phyloP scores from a whole-genome alignment of 331 rosid genomes.

The Quercus phellos region DNA sequence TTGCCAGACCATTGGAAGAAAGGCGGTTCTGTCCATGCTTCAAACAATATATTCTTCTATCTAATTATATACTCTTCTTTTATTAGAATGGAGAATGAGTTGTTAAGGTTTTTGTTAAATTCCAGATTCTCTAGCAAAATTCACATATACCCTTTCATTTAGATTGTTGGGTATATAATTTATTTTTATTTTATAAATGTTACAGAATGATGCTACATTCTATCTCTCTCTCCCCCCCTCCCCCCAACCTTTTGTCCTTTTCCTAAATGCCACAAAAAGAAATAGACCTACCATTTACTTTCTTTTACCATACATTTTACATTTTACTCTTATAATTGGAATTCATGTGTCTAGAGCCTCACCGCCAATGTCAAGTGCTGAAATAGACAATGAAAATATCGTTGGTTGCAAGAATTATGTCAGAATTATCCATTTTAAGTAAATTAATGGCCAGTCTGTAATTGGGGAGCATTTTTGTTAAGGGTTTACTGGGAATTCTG shows the following conservation, averaged over 20 bases:
- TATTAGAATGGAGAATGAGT: not conserved
- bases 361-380: not conserved
- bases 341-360: not conserved
- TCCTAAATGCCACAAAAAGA: not conserved
- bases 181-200: not conserved
- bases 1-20: not conserved
- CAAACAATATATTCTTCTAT: not conserved
- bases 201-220: not conserved
- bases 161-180: not conserved
- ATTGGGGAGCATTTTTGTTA: too few relatives aligned
- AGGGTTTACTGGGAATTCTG: not conserved
- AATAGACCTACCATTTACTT: too few relatives aligned
- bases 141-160: not conserved
- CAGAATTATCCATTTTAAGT: not conserved
- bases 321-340: not conserved
- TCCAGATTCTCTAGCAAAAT: not conserved
- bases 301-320: not conserved
- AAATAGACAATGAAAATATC: not conserved
- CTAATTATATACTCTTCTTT: not conserved
- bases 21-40: not conserved
- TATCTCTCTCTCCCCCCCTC: not conserved
- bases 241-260: not conserved
- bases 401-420: not conserved
- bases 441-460: not conserved
- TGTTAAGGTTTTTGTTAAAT: not conserved